Conservation (phyloP, 768 basidiomycete genomes). For the Suillus subalutaceus region DNA sequence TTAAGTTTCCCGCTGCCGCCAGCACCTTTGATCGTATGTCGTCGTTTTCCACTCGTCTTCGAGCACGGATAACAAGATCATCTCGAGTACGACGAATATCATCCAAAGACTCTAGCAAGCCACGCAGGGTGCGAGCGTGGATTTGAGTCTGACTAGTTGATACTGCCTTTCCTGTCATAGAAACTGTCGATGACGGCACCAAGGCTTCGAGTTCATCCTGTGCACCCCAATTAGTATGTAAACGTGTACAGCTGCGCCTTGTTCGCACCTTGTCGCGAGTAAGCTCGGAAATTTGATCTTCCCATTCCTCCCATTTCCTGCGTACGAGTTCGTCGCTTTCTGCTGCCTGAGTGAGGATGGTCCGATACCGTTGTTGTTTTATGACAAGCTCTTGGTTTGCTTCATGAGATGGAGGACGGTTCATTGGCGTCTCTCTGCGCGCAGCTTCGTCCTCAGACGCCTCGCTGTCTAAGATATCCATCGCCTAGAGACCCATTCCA, state of each 20-base stretch:
- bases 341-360: slow-evolving; percentile 70
- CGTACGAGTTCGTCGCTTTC: slow-evolving; percentile 78
- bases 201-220: slow-evolving; percentile 68
- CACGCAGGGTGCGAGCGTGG: slow-evolving; percentile 71
- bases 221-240: slow-evolving; percentile 13
- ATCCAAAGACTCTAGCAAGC: slow-evolving; percentile 79
- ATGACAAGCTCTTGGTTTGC: slow-evolving; percentile 75
- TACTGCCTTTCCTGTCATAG: slow-evolving; percentile 32
- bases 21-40: slow-evolving; percentile 74
- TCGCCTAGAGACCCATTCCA: slow-evolving; percentile 52
- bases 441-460: slow-evolving; percentile 81
- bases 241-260: too few relatives aligned
- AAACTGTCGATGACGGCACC: slow-evolving; percentile 67
- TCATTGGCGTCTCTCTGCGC: slow-evolving; percentile 49
- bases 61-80: slow-evolving; percentile 66
- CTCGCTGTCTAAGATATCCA: slow-evolving; percentile 91
- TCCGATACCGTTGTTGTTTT: slow-evolving; percentile 72
- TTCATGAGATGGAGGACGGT: slow-evolving; percentile 71
- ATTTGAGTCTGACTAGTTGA: slow-evolving; percentile 53
- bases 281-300: slow-evolving; percentile 67
- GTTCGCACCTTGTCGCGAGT: slow-evolving; percentile 60
- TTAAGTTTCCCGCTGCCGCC: slow-evolving; percentile 65
- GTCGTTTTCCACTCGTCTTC: slow-evolving; percentile 63
- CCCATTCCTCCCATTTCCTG: slow-evolving; percentile 90
- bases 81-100: slow-evolving; percentile 63